Conservation (phyloP, 169 alveolate genomes). For the Sarcocystis neurona region DNA sequence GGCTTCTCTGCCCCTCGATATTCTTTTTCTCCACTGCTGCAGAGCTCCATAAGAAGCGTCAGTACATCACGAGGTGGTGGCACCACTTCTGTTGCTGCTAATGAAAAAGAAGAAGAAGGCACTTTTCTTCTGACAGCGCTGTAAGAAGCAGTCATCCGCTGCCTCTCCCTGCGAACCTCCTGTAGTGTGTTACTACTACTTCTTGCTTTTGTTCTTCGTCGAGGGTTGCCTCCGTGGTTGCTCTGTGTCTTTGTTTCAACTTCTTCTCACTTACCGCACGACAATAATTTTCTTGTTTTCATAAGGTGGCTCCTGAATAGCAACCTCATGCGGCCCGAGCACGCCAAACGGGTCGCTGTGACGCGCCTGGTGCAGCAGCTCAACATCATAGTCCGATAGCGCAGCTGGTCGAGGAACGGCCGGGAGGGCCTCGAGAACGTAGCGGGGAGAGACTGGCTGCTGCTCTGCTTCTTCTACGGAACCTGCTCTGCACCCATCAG, state of each 20-base stretch:
- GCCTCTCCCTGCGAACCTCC: too few species aligned
- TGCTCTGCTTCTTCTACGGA: too few species aligned
- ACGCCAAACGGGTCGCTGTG: slow-evolving; percentile 61
- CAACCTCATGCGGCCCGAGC: slow-evolving; percentile 58
- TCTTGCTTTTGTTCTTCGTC: slow-evolving; percentile 28
- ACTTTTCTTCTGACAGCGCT: too few species aligned
- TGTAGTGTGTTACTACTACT: slow-evolving; percentile 19
- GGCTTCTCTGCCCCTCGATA: too few species aligned
- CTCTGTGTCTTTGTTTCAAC: slow-evolving; percentile 38
- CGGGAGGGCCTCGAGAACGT: slow-evolving; percentile 27
- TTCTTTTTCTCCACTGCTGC: too few species aligned
- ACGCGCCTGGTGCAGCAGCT: slow-evolving; percentile 53
- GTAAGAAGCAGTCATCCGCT: not conserved
- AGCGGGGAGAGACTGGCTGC: not conserved
- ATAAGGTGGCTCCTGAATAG: not conserved
- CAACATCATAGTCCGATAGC: slow-evolving; percentile 52
- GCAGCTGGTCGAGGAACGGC: slow-evolving; percentile 41
- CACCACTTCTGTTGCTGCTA: too few species aligned
- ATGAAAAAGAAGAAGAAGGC: too few species aligned
- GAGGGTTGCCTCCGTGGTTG: slow-evolving; percentile 25
- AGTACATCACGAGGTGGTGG: too few species aligned
- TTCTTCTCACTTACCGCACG: slow-evolving; percentile 48
- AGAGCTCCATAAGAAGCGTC: too few species aligned
- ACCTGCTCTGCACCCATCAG: too few species aligned
- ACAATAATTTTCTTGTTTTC: slow-evolving; percentile 26